These are phyloP conservation scores for Aulographum hederae DNA, from an alignment of 2,329 filamentous ascomycete genomes.

Conservation along the genomic window DNA sequence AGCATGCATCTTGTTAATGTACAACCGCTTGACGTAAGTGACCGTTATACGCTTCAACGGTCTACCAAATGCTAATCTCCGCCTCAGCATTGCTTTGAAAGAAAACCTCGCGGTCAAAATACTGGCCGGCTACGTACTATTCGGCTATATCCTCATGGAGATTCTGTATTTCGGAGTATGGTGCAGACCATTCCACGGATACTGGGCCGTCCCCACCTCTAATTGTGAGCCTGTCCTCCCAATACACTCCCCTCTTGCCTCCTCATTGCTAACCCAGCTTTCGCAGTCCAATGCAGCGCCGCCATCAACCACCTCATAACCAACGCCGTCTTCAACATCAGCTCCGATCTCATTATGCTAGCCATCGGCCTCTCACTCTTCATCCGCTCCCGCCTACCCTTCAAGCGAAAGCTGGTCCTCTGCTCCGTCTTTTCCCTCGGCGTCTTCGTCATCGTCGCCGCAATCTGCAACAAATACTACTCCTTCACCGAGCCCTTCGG, in stretches of 20 bases:
- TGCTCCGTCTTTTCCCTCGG: conserved; percentile 38
- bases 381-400: conserved; percentile 22
- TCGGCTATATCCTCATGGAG: conserved; percentile 30
- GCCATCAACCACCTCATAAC: conserved; percentile 21
- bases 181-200: conserved; percentile 34
- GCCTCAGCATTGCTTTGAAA: conserved; percentile 10
- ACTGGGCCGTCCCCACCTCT: conserved; percentile 30
- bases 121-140: conserved; percentile 24
- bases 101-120: conserved; percentile 22
- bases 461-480: conserved; percentile 43
- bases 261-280: conserved; percentile 3
- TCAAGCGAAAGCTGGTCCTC: conserved; percentile 33
- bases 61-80: conserved; percentile 6
- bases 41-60: conserved; percentile 10
- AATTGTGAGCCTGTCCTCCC: conserved; percentile 5
- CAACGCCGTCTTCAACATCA: conserved; percentile 24
- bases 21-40: conserved; percentile 28
- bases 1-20: conserved; percentile 34
- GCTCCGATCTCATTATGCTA: conserved; percentile 26
- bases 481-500: conserved; percentile 39
- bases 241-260: not conserved
- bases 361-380: conserved; percentile 26
- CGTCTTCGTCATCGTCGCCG: conserved; percentile 30
- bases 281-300: conserved; percentile 21
- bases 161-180: conserved; percentile 33